Evolutionary conservation across 257 asterid species (phyloP), one percentile per base, ranked within the genome.

Genomic region (Nicotiana sylvestris): DNA sequence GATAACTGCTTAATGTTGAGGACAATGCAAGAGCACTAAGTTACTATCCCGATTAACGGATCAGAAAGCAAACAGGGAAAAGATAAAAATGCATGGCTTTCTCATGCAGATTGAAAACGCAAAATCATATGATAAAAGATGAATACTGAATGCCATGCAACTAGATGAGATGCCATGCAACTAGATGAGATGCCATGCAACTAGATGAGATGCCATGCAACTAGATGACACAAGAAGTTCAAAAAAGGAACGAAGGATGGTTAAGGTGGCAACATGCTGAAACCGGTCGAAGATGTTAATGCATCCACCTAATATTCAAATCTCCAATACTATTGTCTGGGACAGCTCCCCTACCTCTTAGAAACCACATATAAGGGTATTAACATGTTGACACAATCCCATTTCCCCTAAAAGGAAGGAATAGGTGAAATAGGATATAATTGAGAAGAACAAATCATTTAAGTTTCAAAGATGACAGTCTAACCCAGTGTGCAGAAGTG

Each of bases 41-140:
- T 25, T 35, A 46, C 37, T 1, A 72, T 15, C 37, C 60, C 0
- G 60, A 72, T 72, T 21, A 72, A 72, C 5, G 6, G 12, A 72
- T 43, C 15, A 72, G 37, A 72, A 72, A 46, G 37, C 56, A 70
- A 72, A 46, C 39, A 72, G 0, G 39, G 27, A 13, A 25, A 72
- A 17, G 3, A 5, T 25, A 25, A 25, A 70, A 27, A 25, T 56
- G 13, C 60, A 70, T 5, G 21, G 35, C 8, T 46, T n/a, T 12
- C 79, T 72, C 16, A 46, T 72, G 64, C 13, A 76, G 35, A 76
- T 74, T 76, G 64, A 76, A 76, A 51, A 76, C 8, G 43, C 53
- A 76, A 74, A 49, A 76, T 3, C 80, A 27, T 8, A 51, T 4
- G 16, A 76, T 76, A 61, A 51, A 76, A 51, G 80, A 76, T 51